Percentiles rank a stretch among this genome's conserved stretches.
These are phyloP conservation scores for Taxawa tesnikishii DNA, from an alignment of 2,329 filamentous ascomycete genomes.

Conservation along the genomic window DNA sequence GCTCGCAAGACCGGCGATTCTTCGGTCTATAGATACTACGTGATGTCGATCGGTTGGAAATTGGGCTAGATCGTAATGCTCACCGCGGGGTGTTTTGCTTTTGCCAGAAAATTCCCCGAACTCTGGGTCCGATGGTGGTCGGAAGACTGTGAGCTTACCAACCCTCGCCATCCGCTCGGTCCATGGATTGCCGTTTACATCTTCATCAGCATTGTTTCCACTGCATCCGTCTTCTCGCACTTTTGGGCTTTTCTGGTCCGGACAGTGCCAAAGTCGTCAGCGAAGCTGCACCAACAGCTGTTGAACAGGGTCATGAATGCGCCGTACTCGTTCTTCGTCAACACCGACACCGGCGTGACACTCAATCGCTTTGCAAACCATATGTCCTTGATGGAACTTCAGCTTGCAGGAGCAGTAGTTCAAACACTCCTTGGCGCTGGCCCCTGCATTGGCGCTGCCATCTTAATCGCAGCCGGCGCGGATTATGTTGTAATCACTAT, in stretches of 20 bases:
- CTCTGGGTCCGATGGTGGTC: too few relatives aligned
- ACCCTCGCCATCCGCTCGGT: too few relatives aligned
- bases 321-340: too few relatives aligned
- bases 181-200: too few relatives aligned
- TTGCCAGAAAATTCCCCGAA: too few relatives aligned
- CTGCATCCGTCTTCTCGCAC: too few relatives aligned
- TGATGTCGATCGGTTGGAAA: conserved; percentile 12
- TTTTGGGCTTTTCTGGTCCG: too few relatives aligned
- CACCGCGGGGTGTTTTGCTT: conserved; percentile 15
- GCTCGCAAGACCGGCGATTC: conserved; percentile 23
- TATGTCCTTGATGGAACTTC: conserved; percentile 32
- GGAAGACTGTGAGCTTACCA: too few relatives aligned
- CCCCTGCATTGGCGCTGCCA: not conserved
- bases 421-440: conserved; percentile 6
- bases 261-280: too few relatives aligned
- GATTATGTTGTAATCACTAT: conserved; percentile 27
- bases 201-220: too few relatives aligned
- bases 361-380: conserved; percentile 36
- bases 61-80: conserved; percentile 17
- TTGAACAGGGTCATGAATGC: too few relatives aligned
- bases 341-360: conserved; percentile 7
- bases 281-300: too few relatives aligned
- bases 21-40: conserved; percentile 21
- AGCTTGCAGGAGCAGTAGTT: conserved; percentile 15
- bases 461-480: conserved; percentile 24